These are phyloP conservation scores for Arthroderma sp. DNA, from an alignment of 2,329 filamentous ascomycete species.

Conservation along the genomic window DNA sequence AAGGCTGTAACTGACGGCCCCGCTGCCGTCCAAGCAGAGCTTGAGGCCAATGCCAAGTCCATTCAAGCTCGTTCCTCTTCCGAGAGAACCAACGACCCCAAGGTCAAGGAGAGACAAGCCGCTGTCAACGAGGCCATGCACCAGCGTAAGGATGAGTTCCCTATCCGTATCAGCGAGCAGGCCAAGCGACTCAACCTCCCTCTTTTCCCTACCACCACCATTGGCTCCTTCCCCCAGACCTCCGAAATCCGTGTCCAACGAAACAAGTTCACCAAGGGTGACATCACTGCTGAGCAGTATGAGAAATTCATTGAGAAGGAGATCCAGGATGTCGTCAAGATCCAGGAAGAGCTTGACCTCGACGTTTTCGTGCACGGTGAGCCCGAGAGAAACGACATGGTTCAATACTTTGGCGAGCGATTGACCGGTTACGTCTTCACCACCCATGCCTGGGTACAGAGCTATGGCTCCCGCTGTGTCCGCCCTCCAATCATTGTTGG, in stretches of 20 bases:
- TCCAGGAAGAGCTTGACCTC: conserved; percentile 94
- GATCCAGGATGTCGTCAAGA: conserved; percentile 86
- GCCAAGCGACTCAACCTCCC: conserved; percentile 87
- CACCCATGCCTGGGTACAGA: conserved; percentile 97
- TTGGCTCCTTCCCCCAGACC: conserved; percentile 98
- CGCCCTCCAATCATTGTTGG: conserved; percentile 96
- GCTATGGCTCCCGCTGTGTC: conserved; percentile 95
- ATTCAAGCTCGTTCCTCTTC: conserved; percentile 83
- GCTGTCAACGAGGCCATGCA: conserved; percentile 74
- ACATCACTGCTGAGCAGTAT: conserved; percentile 84
- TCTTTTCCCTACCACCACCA: conserved; percentile 97
- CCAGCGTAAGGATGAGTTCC: conserved; percentile 85
- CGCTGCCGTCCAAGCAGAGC: conserved; percentile 69
- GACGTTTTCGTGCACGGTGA: conserved; percentile 98
- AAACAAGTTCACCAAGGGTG: conserved; percentile 98
- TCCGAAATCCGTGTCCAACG: conserved; percentile 94
- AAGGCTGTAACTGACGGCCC: conserved; percentile 94
- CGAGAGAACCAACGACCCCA: conserved; percentile 88
- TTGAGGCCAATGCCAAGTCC: conserved; percentile 95
- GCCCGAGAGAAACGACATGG: conserved; percentile 99
- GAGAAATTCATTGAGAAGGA: conserved; percentile 99
- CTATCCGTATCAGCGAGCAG: conserved; percentile 71
- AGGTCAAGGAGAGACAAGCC: conserved; percentile 92
- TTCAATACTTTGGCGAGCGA: conserved; percentile 98
- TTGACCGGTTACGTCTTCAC: conserved; percentile 97